Percentiles rank a stretch among this genome's conserved stretches.
Conservation (phyloP, 768 basidiomycete genomes). For the Lepiota subincarnata region DNA sequence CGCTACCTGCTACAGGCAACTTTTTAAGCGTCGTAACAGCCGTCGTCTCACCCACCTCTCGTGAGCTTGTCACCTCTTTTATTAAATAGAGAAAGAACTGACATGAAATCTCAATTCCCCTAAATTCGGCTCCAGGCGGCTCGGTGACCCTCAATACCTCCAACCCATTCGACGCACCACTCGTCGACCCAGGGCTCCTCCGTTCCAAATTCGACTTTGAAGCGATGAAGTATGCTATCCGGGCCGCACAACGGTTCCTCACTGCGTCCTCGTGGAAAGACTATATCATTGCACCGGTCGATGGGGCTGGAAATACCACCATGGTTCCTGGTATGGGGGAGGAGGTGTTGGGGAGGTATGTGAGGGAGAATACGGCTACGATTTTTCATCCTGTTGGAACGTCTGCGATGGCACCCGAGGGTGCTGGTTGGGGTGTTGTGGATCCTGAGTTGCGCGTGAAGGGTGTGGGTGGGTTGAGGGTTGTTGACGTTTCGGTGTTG, state of each 20-base stretch:
- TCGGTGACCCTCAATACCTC: background rate
- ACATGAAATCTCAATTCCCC: background rate
- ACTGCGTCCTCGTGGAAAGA: slow-evolving; percentile 2
- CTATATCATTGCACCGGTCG: slow-evolving; percentile 2
- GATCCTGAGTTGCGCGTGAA: slow-evolving; percentile 28
- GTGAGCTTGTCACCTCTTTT: slow-evolving; percentile 26
- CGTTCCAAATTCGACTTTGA: background rate
- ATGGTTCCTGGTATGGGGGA: background rate
- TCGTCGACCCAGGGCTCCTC: slow-evolving; percentile 12
- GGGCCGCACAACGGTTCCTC: slow-evolving; percentile 5
- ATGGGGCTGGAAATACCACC: background rate
- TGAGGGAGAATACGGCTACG: slow-evolving; percentile 19
- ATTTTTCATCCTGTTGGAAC: slow-evolving; percentile 29
- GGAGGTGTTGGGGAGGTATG: background rate
- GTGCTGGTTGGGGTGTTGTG: slow-evolving; percentile 17
- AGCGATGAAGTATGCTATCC: slow-evolving; percentile 7
- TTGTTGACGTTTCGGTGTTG: slow-evolving; percentile 33
- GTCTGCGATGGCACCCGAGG: slow-evolving; percentile 24
- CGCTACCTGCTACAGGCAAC: slow-evolving; percentile 16
- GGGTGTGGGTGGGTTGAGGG: slow-evolving; percentile 27
- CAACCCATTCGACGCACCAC: background rate
- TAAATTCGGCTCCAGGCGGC: slow-evolving; percentile 24
- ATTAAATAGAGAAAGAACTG: no score
- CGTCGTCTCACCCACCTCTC: slow-evolving; percentile 23
- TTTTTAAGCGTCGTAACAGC: slow-evolving; percentile 18